Evolutionary conservation across 805 yeast genomes (phyloP).

Genomic region (Ogataea angusta): DNA sequence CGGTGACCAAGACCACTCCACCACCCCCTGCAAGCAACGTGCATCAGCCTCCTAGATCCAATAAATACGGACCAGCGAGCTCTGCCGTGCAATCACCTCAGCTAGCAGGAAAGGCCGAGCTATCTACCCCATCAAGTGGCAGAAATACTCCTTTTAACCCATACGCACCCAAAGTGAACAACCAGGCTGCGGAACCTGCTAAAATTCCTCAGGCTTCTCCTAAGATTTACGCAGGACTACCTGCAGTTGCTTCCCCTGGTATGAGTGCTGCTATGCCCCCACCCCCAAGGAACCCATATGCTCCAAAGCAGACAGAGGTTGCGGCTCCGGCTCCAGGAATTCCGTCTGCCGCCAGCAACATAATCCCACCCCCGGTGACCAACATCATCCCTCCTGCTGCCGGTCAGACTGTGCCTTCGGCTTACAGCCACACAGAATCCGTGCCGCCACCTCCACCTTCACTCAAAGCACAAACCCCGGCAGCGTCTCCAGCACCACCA

Average conservation of each 20-base stretch:
- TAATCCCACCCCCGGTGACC: slow-evolving; percentile 11
- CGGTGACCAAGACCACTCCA: slow-evolving; percentile 17
- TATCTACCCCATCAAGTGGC: slow-evolving; percentile 11
- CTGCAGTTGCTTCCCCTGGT: slow-evolving; percentile 6
- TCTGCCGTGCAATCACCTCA: slow-evolving; percentile 22
- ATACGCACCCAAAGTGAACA: slow-evolving; percentile 35
- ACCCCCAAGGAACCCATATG: slow-evolving; percentile 30
- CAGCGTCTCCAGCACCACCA: slow-evolving; percentile 17
- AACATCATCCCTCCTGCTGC: not conserved
- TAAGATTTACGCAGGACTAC: slow-evolving; percentile 1
- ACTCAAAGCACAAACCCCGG: slow-evolving; percentile 14
- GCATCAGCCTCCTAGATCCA: slow-evolving; percentile 18
- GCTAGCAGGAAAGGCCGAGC: slow-evolving; percentile 22
- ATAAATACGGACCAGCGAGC: slow-evolving; percentile 20
- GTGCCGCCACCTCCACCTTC: slow-evolving; percentile 25
- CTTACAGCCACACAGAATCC: slow-evolving; percentile 5
- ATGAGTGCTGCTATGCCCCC: slow-evolving; percentile 18
- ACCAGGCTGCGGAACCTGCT: slow-evolving; percentile 20
- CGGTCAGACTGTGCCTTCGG: slow-evolving; percentile 2
- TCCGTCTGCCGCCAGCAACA: slow-evolving; percentile 16
- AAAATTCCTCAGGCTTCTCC: slow-evolving; percentile 25
- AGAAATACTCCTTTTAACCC: slow-evolving; percentile 28
- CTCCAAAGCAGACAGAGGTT: slow-evolving; percentile 30
- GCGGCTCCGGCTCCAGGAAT: slow-evolving; percentile 11
- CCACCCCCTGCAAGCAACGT: slow-evolving; percentile 9